Evolutionary conservation across 2,329 filamentous ascomycete genomes (phyloP).

Genomic region (Calonectria fujianensis): DNA sequence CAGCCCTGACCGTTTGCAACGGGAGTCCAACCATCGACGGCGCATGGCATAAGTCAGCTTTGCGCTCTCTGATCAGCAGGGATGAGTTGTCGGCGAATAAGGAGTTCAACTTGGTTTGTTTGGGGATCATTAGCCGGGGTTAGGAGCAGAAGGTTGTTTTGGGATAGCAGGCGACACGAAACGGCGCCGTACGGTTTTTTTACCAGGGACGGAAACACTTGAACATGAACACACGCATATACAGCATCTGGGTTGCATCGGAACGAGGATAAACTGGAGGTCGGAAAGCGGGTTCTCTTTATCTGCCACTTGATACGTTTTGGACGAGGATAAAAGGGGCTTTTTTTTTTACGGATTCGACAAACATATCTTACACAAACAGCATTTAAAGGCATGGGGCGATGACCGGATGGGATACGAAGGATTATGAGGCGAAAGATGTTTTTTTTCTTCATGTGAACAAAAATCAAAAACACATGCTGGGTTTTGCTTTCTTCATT

Average conservation of each 20-base stretch:
- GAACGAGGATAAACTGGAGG: slow-evolving; percentile 36
- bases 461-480: slow-evolving; percentile 48
- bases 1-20: slow-evolving; percentile 64
- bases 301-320: slow-evolving; percentile 34
- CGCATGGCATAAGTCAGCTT: slow-evolving; percentile 54
- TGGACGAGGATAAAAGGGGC: slow-evolving; percentile 29
- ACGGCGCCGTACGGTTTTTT: slow-evolving; percentile 34
- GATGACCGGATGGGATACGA: slow-evolving; percentile 46
- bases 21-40: slow-evolving; percentile 68
- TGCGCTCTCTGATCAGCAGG: slow-evolving; percentile 10
- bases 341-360: slow-evolving; percentile 33
- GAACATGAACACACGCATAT: slow-evolving; percentile 34
- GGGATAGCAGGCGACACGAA: slow-evolving; percentile 39
- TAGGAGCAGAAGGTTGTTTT: slow-evolving; percentile 34
- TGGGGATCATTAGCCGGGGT: slow-evolving; percentile 35
- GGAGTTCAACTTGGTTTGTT: slow-evolving; percentile 43
- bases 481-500: slow-evolving; percentile 44
- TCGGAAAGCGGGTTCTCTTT: slow-evolving; percentile 36
- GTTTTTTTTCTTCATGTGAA: slow-evolving; percentile 40
- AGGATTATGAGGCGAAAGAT: slow-evolving; percentile 46
- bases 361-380: slow-evolving; percentile 43
- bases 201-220: slow-evolving; percentile 37
- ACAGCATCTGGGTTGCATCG: slow-evolving; percentile 42
- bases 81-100: slow-evolving; percentile 39
- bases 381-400: slow-evolving; percentile 42